phyloP scores from a whole-genome alignment of 257 asterid genomes.

The Fraxinus cuspidata region DNA sequence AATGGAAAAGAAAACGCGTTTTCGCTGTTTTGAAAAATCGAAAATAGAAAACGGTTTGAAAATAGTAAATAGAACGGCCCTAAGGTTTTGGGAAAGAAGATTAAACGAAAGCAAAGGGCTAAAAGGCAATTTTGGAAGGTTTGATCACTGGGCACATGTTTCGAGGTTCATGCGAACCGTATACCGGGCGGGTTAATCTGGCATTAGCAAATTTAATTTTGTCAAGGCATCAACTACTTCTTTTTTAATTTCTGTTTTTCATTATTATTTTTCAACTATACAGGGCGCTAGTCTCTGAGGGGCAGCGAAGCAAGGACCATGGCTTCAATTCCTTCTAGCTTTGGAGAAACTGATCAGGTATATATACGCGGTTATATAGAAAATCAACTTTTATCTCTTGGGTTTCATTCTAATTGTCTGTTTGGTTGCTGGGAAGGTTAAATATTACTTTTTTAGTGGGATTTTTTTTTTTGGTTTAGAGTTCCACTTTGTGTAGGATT shows the following conservation, averaged over 20 bases:
- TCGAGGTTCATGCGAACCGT: too few species aligned
- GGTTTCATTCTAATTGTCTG: neutral
- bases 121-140: neutral
- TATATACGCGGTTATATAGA: neutral
- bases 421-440: neutral
- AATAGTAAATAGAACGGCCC: too few species aligned
- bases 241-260: too few species aligned
- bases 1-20: too few species aligned
- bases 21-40: too few species aligned
- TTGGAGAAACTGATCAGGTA: constrained; percentile 57
- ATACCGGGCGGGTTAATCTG: too few species aligned
- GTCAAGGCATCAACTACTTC: too few species aligned
- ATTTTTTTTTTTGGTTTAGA: neutral
- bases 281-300: neutral
- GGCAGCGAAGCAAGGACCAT: constrained; percentile 26
- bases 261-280: neutral
- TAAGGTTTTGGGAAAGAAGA: too few species aligned
- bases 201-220: too few species aligned
- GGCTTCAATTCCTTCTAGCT: constrained; percentile 41
- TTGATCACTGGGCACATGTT: neutral
- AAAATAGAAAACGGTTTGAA: too few species aligned
- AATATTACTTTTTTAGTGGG: neutral
- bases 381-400: constrained; percentile 11
- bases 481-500: neutral
- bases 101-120: neutral